These are phyloP conservation scores for Neonothopanus nambi DNA, from an alignment of 1,284 basidiomycete genomes.

Conservation along the genomic window DNA sequence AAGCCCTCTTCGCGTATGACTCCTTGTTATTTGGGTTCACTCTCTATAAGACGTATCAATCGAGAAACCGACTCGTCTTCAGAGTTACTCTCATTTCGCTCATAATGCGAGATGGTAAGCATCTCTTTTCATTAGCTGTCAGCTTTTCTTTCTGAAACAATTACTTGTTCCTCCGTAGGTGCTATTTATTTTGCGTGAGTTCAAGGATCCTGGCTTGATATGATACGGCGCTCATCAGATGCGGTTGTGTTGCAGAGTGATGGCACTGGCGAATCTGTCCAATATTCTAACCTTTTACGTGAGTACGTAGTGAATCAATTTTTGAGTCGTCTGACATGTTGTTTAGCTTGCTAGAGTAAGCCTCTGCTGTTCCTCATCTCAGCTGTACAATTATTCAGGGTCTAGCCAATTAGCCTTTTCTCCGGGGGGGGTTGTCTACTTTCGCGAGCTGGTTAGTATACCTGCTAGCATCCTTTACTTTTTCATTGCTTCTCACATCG, in stretches of 20 bases:
- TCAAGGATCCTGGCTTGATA: background rate
- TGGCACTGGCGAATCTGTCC: conserved; percentile 39
- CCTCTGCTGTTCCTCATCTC: conserved; percentile 4
- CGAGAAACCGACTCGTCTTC: conserved; percentile 25
- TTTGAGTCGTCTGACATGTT: background rate
- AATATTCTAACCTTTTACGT: conserved; percentile 45
- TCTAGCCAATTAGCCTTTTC: conserved; percentile 29
- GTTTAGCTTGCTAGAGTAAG: conserved; percentile 18
- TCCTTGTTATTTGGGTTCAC: conserved; percentile 37
- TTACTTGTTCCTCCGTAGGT: conserved; percentile 24
- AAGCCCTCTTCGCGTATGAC: conserved; percentile 42
- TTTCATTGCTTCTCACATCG: background rate
- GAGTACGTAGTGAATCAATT: background rate
- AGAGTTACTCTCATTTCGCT: conserved; percentile 32
- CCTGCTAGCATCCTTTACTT: background rate
- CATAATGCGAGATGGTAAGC: conserved; percentile 39
- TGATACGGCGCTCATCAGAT: background rate
- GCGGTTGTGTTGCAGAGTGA: conserved; percentile 28
- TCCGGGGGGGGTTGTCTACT: conserved; percentile 40
- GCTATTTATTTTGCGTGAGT: conserved; percentile 39
- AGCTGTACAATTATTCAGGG: background rate
- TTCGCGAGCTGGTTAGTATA: conserved; percentile 38
- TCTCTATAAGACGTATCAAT: conserved; percentile 34
- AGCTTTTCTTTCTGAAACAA: background rate
- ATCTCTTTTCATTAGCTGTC: background rate